phyloP scores from a whole-genome alignment of 441 rosid genomes.

The Brassica balearica region DNA sequence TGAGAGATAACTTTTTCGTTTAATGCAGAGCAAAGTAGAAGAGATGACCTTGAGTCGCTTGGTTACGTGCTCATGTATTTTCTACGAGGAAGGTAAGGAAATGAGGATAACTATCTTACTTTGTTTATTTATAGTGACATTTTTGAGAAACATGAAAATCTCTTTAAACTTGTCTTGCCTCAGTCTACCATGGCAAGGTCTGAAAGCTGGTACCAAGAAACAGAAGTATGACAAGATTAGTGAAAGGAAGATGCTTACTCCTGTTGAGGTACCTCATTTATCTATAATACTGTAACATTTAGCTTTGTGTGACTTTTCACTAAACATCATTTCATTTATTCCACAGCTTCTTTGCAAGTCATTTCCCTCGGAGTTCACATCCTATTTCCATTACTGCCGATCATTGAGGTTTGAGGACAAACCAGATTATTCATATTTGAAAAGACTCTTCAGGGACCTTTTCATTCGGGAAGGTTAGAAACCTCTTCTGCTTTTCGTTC shows the following conservation, averaged over 20 bases:
- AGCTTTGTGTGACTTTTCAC: not conserved
- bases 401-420: conserved; percentile 73
- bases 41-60: conserved; percentile 12
- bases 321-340: not conserved
- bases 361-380: conserved; percentile 69
- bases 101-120: not conserved
- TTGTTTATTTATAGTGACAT: not conserved
- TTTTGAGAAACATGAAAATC: not conserved
- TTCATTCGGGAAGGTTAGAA: conserved; percentile 68
- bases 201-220: conserved; percentile 62
- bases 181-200: conserved; percentile 67
- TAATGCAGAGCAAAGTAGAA: conserved; percentile 7
- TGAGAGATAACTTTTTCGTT: not conserved
- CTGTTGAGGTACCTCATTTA: conserved; percentile 53
- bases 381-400: conserved; percentile 75
- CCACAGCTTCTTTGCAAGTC: conserved; percentile 50
- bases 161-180: not conserved
- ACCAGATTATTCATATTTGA: conserved; percentile 74
- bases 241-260: conserved; percentile 66
- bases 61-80: conserved; percentile 6
- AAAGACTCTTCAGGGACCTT: conserved; percentile 72
- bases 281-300: not conserved
- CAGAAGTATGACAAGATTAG: conserved; percentile 72
- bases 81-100: conserved; percentile 5
- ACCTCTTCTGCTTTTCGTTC: not conserved